Conservation (phyloP, 73 alveolate genomes). For the Tetrahymena elliotti region DNA sequence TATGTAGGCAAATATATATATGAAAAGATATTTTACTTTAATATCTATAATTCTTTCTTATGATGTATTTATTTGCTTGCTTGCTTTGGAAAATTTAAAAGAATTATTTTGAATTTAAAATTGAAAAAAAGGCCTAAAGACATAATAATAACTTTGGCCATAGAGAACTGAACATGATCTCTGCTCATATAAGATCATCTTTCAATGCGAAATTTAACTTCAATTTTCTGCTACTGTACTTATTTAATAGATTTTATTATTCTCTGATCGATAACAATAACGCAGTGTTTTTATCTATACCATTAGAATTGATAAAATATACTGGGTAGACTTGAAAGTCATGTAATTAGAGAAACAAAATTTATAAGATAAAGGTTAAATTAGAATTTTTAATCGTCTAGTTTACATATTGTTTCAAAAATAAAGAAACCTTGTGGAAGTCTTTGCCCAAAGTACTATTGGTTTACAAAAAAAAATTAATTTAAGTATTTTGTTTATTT, state of each 20-base stretch:
- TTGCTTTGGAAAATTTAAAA: no score
- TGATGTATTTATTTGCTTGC: no score
- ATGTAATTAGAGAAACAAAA: background rate
- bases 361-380: background rate
- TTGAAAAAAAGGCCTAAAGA: background rate
- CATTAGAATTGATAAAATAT: background rate
- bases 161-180: background rate
- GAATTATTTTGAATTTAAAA: background rate
- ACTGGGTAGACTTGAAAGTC: background rate
- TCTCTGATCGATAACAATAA: background rate
- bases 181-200: background rate
- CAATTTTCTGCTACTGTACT: background rate
- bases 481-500: no score
- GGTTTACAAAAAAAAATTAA: background rate
- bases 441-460: background rate
- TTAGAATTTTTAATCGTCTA: background rate
- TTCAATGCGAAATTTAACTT: background rate
- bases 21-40: background rate
- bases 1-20: no score
- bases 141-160: background rate
- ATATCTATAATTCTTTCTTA: background rate
- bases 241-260: background rate
- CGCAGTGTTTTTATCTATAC: background rate
- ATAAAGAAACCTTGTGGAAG: background rate
- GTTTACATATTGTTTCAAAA: background rate